Conservation (phyloP, 129 eudicot genomes). For the Flaveria ramosissima region DNA sequence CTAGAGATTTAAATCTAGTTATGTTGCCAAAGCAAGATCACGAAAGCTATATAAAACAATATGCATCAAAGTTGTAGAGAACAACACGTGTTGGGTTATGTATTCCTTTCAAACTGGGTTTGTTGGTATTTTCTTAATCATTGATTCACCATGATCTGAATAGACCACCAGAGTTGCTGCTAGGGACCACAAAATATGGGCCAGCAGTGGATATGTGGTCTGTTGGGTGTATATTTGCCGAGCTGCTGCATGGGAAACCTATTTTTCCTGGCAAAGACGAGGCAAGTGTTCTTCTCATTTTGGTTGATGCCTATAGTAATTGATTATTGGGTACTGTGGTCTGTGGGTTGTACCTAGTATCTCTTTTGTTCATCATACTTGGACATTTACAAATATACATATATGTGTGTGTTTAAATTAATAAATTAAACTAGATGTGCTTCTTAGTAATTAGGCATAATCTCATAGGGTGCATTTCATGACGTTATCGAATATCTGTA, state of each 20-base stretch:
- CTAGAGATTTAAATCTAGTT: too few species aligned
- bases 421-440: too few species aligned
- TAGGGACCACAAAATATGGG: conserved; percentile 93
- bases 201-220: conserved; percentile 99
- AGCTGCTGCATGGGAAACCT: conserved; percentile 87
- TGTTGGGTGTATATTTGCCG: conserved; percentile 96
- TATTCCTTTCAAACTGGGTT: not conserved
- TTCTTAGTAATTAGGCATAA: too few species aligned
- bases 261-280: conserved; percentile 84
- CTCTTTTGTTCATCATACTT: too few species aligned
- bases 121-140: not conserved
- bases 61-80: not conserved
- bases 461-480: too few species aligned
- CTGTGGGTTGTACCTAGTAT: too few species aligned
- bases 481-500: not conserved
- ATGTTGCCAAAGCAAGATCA: too few species aligned
- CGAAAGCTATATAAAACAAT: not conserved
- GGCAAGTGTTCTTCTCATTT: conserved; percentile 37
- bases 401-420: too few species aligned
- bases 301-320: not conserved
- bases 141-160: conserved; percentile 32
- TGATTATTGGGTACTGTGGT: not conserved
- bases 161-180: conserved; percentile 99
- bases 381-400: too few species aligned
- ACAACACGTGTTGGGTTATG: not conserved